Base-by-base conservation (phyloP, 2,329 filamentous ascomycete genomes). In the Aspergillus costaricaensis region DNA sequence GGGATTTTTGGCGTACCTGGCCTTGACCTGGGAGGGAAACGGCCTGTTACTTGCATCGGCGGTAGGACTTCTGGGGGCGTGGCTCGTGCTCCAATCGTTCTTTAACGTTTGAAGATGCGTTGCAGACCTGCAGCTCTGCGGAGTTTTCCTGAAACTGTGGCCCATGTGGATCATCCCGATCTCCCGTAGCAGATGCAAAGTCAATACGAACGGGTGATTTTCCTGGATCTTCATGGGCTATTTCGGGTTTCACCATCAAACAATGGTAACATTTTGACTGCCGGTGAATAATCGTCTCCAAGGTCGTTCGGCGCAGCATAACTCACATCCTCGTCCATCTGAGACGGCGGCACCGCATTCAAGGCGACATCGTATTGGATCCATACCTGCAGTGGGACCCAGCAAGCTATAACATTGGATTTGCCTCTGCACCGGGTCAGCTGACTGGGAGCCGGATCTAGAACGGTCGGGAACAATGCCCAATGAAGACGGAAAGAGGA, bases 1-100 rank as follows among this genome's bases (percentile, higher is more conserved):
- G 2, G 88, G 88, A 10, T 74, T 83, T 47, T 67, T 81, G 17
- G 82, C 85, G 10, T 87, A 87, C 70, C 70, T 88, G 27, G 77
- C 68, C 17, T 64, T 78, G 67, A 82, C 80, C 14, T 77, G 79
- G 76, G 78, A 82, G 68, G 80, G 80, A 3, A 79, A 78, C 57
- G 73, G 71, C 6, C 58, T 81, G 53, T 57, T 81, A 58, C 57
- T 80, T 47, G 79, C 75, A 12, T 73, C 75, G 5, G 49, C 70
- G 14, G 61, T 81, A 38, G 77, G 75, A 10, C 50, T 76, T 5
- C 25, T 80, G 17, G 78, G 76, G 19, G 75, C 70, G 49, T 81
- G 78, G 76, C 66, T 77, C 61, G 72, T 79, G 56, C 68, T 81
- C 61, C 72, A 72, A 64, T 76, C 75, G 50, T 51, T 78, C 27